Evolutionary conservation across 2,329 filamentous ascomycete species (phyloP).

Genomic region (Byssoonygena ceratinophila): DNA sequence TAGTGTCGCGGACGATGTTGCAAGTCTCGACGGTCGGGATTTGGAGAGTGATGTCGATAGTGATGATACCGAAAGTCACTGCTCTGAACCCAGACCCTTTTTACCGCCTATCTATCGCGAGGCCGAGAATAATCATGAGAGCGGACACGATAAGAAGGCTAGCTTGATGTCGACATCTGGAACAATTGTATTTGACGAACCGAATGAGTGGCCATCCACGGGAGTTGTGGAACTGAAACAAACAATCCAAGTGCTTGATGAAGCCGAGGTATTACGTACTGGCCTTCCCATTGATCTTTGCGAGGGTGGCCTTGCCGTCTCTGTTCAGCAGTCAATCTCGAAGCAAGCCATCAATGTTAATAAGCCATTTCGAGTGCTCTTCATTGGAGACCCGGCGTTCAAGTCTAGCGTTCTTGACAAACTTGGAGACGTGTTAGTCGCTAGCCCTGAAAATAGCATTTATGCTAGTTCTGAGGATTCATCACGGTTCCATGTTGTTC

Average conservation of each 20-base stretch:
- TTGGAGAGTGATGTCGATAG: slow-evolving; percentile 30
- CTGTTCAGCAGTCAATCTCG: slow-evolving; percentile 37
- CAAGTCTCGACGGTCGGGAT: slow-evolving; percentile 35
- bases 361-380: slow-evolving; percentile 37
- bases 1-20: slow-evolving; percentile 35
- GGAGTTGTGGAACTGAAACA: slow-evolving; percentile 36
- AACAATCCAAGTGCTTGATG: slow-evolving; percentile 27
- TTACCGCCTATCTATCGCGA: slow-evolving; percentile 24
- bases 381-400: slow-evolving; percentile 32
- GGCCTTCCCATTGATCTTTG: slow-evolving; percentile 22
- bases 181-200: slow-evolving; percentile 36
- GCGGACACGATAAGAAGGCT: slow-evolving; percentile 26
- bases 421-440: slow-evolving; percentile 39
- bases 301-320: slow-evolving; percentile 21
- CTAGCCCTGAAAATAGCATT: slow-evolving; percentile 28
- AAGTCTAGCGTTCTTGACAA: slow-evolving; percentile 38
- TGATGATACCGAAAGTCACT: slow-evolving; percentile 26
- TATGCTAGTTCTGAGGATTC: slow-evolving; percentile 31
- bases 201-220: slow-evolving; percentile 31
- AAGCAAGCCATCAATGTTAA: slow-evolving; percentile 31
- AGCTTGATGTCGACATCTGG: slow-evolving; percentile 26
- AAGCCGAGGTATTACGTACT: slow-evolving; percentile 16
- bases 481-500: slow-evolving; percentile 40
- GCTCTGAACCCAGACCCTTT: slow-evolving; percentile 25
- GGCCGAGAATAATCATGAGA: slow-evolving; percentile 26